Base-by-base conservation (phyloP, 2,329 filamentous ascomycete genomes). In the Diaporthe citri region DNA sequence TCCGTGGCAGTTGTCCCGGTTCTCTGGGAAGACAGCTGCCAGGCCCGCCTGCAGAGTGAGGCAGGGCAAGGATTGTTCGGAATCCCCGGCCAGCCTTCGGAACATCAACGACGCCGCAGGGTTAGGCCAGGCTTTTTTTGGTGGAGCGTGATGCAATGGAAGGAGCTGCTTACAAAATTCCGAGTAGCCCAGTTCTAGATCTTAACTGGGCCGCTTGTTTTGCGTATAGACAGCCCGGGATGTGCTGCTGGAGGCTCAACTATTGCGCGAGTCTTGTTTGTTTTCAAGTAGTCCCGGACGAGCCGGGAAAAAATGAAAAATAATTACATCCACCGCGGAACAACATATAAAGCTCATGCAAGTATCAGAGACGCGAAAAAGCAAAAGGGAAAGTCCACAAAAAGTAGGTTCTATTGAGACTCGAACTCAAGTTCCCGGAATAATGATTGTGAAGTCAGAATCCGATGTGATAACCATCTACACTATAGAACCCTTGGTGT, bases 401-500 rank as follows among this genome's bases (percentile, higher is more conserved):
- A 31, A 36, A 13, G 9, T 36, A 74, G 73, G 67, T 72, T 52
- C 28, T 46, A 46, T 36, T 66, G 67, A 52, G 73, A 74, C 62
- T 74, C 73, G 67, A 74, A 74, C 73, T 52, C 64, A 70, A n/a
- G 70, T 72, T 59, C 62, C 39, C 62, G 73, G 73, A 75, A 66
- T 3, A 2, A 51, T 66, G 43, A 72, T 8, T 17, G n/a, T n/a
- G 31, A 41, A 34, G 52, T 75, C 73, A 75, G 73, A 75, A 75
- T 75, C 73, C 73, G 62, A 75, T 75, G 73, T 75, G 73, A 75
- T 75, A 59, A 75, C 73, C 73, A 75, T n/a, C 70, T 75, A 75
- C 73, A 75, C 73, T 75, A 75, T 46, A 46, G 39, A 72, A 75
- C 73, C 73, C 1, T 48, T 56, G 2, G 4, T 64, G 39, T 20